phyloP scores from a whole-genome alignment of 768 basidiomycete species.

The Pleurotus sapidus region DNA sequence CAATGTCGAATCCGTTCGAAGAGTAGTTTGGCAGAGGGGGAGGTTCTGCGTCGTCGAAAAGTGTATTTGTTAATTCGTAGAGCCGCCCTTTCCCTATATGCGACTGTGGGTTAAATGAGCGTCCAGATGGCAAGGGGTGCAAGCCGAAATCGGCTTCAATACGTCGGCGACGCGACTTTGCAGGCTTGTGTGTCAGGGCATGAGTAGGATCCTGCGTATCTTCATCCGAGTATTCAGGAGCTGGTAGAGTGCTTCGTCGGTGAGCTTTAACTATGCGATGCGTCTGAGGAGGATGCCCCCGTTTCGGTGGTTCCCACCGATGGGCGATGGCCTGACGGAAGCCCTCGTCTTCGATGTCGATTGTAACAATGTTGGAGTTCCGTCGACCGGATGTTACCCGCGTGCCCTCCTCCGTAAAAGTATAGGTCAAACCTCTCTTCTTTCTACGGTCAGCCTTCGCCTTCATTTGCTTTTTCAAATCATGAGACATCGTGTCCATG shows the following conservation, averaged over 20 bases:
- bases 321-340: slow-evolving; percentile 39
- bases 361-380: slow-evolving; percentile 28
- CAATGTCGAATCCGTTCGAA: slow-evolving; percentile 40
- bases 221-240: neutral
- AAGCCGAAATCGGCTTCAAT: slow-evolving; percentile 52
- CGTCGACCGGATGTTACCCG: slow-evolving; percentile 36
- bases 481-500: slow-evolving; percentile 7
- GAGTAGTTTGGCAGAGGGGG: slow-evolving; percentile 26
- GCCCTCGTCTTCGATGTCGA: slow-evolving; percentile 42
- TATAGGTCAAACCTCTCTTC: slow-evolving; percentile 30
- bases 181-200: slow-evolving; percentile 4
- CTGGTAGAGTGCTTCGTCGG: neutral
- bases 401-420: slow-evolving; percentile 32
- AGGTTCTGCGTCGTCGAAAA: slow-evolving; percentile 22
- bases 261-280: neutral
- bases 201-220: slow-evolving; percentile 6
- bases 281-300: slow-evolving; percentile 1
- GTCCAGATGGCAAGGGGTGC: slow-evolving; percentile 43
- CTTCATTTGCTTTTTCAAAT: slow-evolving; percentile 25
- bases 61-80: slow-evolving; percentile 46
- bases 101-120: slow-evolving; percentile 46
- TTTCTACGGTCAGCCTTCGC: slow-evolving; percentile 20
- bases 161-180: slow-evolving; percentile 4
- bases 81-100: slow-evolving; percentile 64
- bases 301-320: slow-evolving; percentile 8